phyloP scores from a whole-genome alignment of 148 eudicot genomes.

The Pouteria glomerata region DNA sequence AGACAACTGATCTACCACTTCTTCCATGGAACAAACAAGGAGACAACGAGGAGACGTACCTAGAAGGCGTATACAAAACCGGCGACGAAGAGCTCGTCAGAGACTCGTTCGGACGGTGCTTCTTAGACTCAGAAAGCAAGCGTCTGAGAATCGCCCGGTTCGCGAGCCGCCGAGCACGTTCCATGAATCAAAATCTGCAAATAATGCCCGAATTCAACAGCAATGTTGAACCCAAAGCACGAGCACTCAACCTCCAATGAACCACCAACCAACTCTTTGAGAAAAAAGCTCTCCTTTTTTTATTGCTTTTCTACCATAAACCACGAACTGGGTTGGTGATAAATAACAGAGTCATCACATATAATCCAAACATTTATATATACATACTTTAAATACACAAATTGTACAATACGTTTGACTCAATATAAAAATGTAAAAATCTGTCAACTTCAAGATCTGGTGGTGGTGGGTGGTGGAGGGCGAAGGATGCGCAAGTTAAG shows the following conservation, averaged over 20 bases:
- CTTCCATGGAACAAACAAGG: conserved; percentile 23
- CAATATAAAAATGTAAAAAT: neutral
- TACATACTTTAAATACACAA: too few relatives aligned
- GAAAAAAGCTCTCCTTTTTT: neutral
- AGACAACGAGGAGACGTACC: conserved; percentile 72
- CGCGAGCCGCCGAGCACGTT: conserved; percentile 72
- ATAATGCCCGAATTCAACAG: neutral
- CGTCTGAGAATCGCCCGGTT: conserved; percentile 55
- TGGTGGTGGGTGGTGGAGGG: conserved; percentile 33
- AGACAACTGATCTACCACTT: conserved; percentile 16
- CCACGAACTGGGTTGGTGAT: conserved; percentile 32
- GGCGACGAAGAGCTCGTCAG: conserved; percentile 10
- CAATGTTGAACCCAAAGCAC: neutral
- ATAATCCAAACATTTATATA: neutral
- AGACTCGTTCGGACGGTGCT: conserved; percentile 23
- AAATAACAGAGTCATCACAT: too few relatives aligned
- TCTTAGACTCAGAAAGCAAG: conserved; percentile 45
- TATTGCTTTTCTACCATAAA: conserved; percentile 6
- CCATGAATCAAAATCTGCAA: conserved; percentile 37
- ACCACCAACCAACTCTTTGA: neutral
- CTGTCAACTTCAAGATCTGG: conserved; percentile 25
- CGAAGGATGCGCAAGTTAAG: conserved; percentile 16
- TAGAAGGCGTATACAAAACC: conserved; percentile 23
- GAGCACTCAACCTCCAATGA: neutral
- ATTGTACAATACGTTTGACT: neutral